Percentiles rank a stretch among this genome's conserved stretches.
phyloP scores from a whole-genome alignment of 1,284 basidiomycete genomes.

The Ganoderma leucocontextum region DNA sequence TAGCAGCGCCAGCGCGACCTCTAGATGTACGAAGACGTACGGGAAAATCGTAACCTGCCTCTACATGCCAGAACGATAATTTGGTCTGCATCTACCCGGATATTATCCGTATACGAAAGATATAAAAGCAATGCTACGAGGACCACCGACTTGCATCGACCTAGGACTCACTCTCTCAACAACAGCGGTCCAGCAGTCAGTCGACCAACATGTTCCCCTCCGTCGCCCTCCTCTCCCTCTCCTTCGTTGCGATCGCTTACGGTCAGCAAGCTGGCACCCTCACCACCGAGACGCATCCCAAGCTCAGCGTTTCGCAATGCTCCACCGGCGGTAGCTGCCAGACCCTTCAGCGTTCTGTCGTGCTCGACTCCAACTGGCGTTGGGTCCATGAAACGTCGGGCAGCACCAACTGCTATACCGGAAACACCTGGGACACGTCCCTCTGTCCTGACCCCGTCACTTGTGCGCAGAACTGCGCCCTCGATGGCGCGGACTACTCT shows the following conservation, averaged over 20 bases:
- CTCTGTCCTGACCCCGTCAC: slow-evolving; percentile 47
- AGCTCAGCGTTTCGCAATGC: slow-evolving; percentile 42
- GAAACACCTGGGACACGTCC: slow-evolving; percentile 45
- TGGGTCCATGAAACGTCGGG: slow-evolving; percentile 44
- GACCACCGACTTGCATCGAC: slow-evolving; percentile 26
- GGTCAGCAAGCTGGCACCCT: slow-evolving; percentile 47
- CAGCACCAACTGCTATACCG: slow-evolving; percentile 49
- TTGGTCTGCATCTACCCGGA: slow-evolving; percentile 15
- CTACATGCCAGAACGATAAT: not conserved
- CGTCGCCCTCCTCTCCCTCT: slow-evolving; percentile 37
- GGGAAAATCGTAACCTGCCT: slow-evolving; percentile 13
- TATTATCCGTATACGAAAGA: slow-evolving; percentile 19
- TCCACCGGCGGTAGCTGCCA: slow-evolving; percentile 37
- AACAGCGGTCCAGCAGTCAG: slow-evolving; percentile 19
- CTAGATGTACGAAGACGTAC: not conserved
- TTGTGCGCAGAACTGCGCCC: slow-evolving; percentile 56
- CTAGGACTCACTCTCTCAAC: slow-evolving; percentile 25
- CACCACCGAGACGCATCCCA: slow-evolving; percentile 46
- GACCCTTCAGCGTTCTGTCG: slow-evolving; percentile 38
- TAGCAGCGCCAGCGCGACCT: not conserved
- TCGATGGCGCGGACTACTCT: slow-evolving; percentile 65
- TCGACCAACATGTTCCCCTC: slow-evolving; percentile 38
- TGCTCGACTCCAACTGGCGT: slow-evolving; percentile 49
- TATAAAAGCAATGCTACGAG: slow-evolving; percentile 21
- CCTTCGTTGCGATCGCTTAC: slow-evolving; percentile 37